A percentile compares a stretch with the other conserved stretches of the same genome.
Evolutionary conservation across 1,139 yeast species (phyloP).

Genomic region (Yamadazyma conglobata): DNA sequence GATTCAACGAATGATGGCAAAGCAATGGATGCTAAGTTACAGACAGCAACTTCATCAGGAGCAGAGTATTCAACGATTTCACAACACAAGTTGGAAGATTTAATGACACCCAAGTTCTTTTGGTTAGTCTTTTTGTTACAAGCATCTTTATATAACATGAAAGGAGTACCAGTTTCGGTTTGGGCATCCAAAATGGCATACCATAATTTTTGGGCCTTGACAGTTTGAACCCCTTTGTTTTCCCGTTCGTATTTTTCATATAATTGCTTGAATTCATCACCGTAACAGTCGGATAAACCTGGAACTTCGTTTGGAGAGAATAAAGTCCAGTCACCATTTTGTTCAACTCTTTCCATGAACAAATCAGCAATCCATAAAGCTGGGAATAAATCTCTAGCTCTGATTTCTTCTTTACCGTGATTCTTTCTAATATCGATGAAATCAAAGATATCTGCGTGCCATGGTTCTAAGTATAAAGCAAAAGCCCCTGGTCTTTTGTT

Average conservation of each 20-base stretch:
- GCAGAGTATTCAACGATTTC: slow-evolving; percentile 87
- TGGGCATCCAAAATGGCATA: slow-evolving; percentile 82
- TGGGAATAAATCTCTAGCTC: slow-evolving; percentile 86
- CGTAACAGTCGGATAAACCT: slow-evolving; percentile 74
- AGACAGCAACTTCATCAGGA: slow-evolving; percentile 87
- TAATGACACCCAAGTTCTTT: slow-evolving; percentile 81
- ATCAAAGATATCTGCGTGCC: slow-evolving; percentile 87
- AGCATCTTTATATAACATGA: slow-evolving; percentile 86
- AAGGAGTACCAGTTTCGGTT: slow-evolving; percentile 91
- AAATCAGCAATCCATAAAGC: slow-evolving; percentile 92
- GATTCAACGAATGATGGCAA: slow-evolving; percentile 65
- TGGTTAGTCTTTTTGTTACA: slow-evolving; percentile 82
- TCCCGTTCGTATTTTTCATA: slow-evolving; percentile 71
- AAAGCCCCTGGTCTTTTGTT: slow-evolving; percentile 94
- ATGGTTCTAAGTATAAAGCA: slow-evolving; percentile 84
- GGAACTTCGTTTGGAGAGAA: slow-evolving; percentile 89
- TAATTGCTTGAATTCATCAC: slow-evolving; percentile 72
- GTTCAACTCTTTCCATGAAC: slow-evolving; percentile 85
- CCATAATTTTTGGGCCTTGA: slow-evolving; percentile 89
- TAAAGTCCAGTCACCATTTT: slow-evolving; percentile 75
- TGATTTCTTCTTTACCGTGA: slow-evolving; percentile 86
- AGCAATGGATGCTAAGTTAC: slow-evolving; percentile 86
- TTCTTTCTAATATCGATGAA: slow-evolving; percentile 82
- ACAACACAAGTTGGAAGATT: slow-evolving; percentile 85
- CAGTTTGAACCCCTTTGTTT: slow-evolving; percentile 65